phyloP scores from a whole-genome alignment of 495 filamentous ascomycete genomes.

The Neurospora sp. region DNA sequence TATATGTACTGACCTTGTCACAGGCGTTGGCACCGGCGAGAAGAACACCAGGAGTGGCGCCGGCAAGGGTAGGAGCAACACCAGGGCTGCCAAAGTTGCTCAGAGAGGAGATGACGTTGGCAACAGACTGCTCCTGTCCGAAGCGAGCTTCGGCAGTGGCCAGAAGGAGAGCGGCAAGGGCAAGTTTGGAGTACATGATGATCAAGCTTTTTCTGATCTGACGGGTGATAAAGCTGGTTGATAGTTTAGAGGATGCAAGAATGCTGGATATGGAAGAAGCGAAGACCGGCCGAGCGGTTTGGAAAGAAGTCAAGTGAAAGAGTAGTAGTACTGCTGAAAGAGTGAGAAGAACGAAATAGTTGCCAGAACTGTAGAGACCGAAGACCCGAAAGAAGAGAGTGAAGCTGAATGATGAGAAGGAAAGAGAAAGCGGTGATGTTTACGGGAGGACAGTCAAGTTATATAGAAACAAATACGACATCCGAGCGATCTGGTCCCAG shows the following conservation, averaged over 20 bases:
- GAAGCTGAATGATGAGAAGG: slow-evolving; percentile 21
- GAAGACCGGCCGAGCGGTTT: slow-evolving; percentile 30
- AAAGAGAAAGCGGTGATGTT: slow-evolving; percentile 23
- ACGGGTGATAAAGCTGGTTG: slow-evolving; percentile 8
- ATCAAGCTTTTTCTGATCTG: slow-evolving; percentile 6
- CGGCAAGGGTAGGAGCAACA: slow-evolving; percentile 44
- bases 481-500: background rate
- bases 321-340: slow-evolving; percentile 25
- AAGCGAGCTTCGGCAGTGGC: slow-evolving; percentile 46
- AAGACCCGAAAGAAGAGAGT: slow-evolving; percentile 18
- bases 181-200: slow-evolving; percentile 38
- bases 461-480: slow-evolving; percentile 13
- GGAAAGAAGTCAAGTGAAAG: slow-evolving; percentile 7
- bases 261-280: slow-evolving; percentile 18
- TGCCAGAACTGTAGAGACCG: slow-evolving; percentile 39
- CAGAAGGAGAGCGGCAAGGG: slow-evolving; percentile 31
- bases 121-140: slow-evolving; percentile 41
- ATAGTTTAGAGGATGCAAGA: slow-evolving; percentile 9
- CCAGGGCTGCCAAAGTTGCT: slow-evolving; percentile 40
- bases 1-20: slow-evolving; percentile 32
- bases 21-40: slow-evolving; percentile 49
- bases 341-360: slow-evolving; percentile 33
- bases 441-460: slow-evolving; percentile 9
- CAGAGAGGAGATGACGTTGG: slow-evolving; percentile 33
- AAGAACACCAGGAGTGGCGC: slow-evolving; percentile 40